These are phyloP conservation scores for Talaromyces amestolkiae DNA, from an alignment of 2,329 filamentous ascomycete genomes.

Conservation along the genomic window DNA sequence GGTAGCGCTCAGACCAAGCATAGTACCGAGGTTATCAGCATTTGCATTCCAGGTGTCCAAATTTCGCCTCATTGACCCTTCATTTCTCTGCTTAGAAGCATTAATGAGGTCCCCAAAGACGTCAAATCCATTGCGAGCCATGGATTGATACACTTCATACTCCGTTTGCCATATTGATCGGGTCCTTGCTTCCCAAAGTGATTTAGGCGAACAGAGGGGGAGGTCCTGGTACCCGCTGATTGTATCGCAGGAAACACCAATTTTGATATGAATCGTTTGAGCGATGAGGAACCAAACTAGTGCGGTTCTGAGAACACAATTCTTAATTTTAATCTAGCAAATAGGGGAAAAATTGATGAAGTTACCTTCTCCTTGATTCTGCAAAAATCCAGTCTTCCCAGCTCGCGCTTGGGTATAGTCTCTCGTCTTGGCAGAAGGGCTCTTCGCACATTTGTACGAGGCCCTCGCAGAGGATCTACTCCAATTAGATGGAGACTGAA, in stretches of 20 bases:
- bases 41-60: constrained; percentile 8
- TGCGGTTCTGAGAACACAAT: not conserved
- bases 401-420: constrained; percentile 1
- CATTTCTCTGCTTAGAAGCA: constrained; percentile 1
- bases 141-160: constrained; percentile 7
- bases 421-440: constrained; percentile 12
- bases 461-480: constrained; percentile 7
- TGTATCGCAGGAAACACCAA: not conserved
- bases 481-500: not conserved
- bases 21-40: not conserved
- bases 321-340: not conserved
- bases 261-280: constrained; percentile 9
- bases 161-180: constrained; percentile 2
- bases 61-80: not conserved
- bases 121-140: constrained; percentile 3
- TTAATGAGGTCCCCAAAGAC: constrained; percentile 14
- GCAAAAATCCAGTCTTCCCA: constrained; percentile 15
- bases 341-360: not conserved
- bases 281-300: constrained; percentile 9
- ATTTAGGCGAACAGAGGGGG: constrained; percentile 4
- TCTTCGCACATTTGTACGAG: constrained; percentile 8
- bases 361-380: constrained; percentile 10
- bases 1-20: constrained; percentile 3
- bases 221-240: not conserved
- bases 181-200: constrained; percentile 8